Evolutionary conservation across 257 asterid genomes (phyloP).

Genomic region (Scutellaria minor): DNA sequence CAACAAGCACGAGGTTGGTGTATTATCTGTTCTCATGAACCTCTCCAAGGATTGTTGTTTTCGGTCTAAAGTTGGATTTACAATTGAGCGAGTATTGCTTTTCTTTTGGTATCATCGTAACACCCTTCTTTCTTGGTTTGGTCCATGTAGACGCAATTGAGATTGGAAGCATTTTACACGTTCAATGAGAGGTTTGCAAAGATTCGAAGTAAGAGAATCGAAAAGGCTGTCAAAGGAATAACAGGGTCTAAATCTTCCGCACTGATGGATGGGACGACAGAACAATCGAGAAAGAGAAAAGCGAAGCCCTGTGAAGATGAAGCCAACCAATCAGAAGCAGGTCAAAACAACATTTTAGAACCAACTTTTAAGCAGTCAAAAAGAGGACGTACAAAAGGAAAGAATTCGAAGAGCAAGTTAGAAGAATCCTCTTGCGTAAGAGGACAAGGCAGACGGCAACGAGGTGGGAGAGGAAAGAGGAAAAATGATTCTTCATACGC

Average conservation of each 20-base stretch:
- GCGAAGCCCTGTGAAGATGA: conserved; percentile 40
- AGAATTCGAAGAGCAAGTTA: conserved; percentile 30
- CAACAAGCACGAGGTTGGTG: conserved; percentile 81
- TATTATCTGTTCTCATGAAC: too few species aligned
- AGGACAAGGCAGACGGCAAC: conserved; percentile 40
- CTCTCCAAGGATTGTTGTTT: too few species aligned
- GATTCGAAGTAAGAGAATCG: conserved; percentile 90
- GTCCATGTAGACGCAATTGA: conserved; percentile 79
- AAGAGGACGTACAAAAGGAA: conserved; percentile 42
- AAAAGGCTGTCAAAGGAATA: conserved; percentile 84
- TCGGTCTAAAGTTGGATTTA: too few species aligned
- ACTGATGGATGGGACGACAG: conserved; percentile 49
- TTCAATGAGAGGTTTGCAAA: conserved; percentile 96
- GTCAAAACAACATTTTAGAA: conserved; percentile 31
- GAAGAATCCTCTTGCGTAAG: conserved; percentile 36
- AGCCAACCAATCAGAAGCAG: conserved; percentile 39
- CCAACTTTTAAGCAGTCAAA: conserved; percentile 44
- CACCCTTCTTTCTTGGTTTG: conserved; percentile 30
- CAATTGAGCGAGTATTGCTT: too few species aligned
- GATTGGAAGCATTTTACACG: conserved; percentile 94
- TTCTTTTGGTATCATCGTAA: too few species aligned
- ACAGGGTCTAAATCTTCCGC: conserved; percentile 58
- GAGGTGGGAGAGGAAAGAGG: conserved; percentile 49
- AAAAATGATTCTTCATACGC: conserved; percentile 38
- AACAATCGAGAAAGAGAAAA: conserved; percentile 59